Evolutionary conservation across 345 rosid species (phyloP).

Genomic region (Citrus glauca): DNA sequence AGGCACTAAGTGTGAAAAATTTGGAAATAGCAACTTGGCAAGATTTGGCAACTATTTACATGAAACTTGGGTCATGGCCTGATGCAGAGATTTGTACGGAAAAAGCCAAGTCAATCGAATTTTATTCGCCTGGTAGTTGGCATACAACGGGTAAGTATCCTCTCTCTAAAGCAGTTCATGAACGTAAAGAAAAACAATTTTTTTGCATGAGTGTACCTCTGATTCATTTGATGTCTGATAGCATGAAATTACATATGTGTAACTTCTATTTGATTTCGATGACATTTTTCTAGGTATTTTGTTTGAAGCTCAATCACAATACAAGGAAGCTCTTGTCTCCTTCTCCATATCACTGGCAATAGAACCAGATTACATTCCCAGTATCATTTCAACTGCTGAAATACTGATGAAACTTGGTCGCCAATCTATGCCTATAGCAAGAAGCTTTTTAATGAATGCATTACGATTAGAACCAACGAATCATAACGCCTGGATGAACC

Average conservation of each 20-base stretch:
- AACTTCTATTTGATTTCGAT: not conserved
- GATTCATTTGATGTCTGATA: not conserved
- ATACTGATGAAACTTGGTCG: conserved; percentile 60
- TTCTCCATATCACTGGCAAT: conserved; percentile 64
- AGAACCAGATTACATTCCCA: conserved; percentile 78
- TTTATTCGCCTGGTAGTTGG: conserved; percentile 76
- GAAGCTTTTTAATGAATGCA: conserved; percentile 85
- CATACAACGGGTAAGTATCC: conserved; percentile 56
- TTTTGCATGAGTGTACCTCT: not conserved
- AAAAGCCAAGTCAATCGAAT: conserved; percentile 61
- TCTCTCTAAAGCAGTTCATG: not conserved
- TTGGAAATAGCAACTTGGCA: conserved; percentile 79
- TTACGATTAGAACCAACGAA: conserved; percentile 72
- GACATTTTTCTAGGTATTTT: conserved; percentile 51
- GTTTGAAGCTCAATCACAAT: conserved; percentile 58
- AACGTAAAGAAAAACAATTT: not conserved
- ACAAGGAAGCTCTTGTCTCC: conserved; percentile 72
- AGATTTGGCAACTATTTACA: conserved; percentile 68
- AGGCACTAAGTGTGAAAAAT: conserved; percentile 44
- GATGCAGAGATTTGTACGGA: conserved; percentile 73
- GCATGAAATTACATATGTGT: not conserved
- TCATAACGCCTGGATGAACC: conserved; percentile 79
- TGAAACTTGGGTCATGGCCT: conserved; percentile 56
- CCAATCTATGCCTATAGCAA: conserved; percentile 56
- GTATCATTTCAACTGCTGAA: conserved; percentile 74